Evolutionary conservation across 2,329 filamentous ascomycete species (phyloP), one percentile per base, ranked within the genome.

Genomic region (Ophiostoma angusticollis): DNA sequence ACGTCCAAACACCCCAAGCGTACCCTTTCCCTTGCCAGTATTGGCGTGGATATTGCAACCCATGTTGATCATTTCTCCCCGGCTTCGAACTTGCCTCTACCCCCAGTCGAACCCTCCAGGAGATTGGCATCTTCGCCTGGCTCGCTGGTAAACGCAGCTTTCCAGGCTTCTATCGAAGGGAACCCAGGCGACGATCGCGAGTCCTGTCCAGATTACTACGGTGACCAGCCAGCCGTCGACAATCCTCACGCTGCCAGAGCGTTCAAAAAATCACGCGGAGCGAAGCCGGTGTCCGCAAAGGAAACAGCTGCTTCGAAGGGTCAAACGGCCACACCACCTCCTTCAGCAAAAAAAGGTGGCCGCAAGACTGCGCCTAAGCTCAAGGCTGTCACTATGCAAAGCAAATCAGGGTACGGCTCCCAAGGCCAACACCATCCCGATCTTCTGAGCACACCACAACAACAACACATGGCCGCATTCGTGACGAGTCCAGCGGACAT

Each of bases 31-130:
- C 56, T 61, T 30, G 69, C 64, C 41, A 62, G 61, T 43, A 53
- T 70, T 45, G 62, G 65, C 34, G 59, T 58, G 42, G 67, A 72
- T 47, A 65, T 72, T 48, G 64, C 68, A 53, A 67, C 75, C 53
- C 74, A 80, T 72, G 70, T 67, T 50, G 75, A 74, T 49, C 70
- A 79, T 53, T 68, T 73, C 49, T 70, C 70, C 31, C 61, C 68
- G 31, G 65, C 66, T 49, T 60, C 64, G 13, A 69, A 61, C 50
- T 56, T 72, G 39, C 62, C 66, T 40, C 57, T 79, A 40, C 71
- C 74, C 43, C 69, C 74, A 23, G 72, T 78, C 51, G 70, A 77
- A 49, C 68, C 70, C 24, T 68, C 73, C 45, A 64, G 64, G 51
- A 67, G 68, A 49, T 56, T 80, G 31, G 64, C 64, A 12, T 79